Evolutionary conservation across 2,329 filamentous ascomycete genomes (phyloP), one percentile per base, ranked within the genome.

Genomic region (Blastomyces percursus): DNA sequence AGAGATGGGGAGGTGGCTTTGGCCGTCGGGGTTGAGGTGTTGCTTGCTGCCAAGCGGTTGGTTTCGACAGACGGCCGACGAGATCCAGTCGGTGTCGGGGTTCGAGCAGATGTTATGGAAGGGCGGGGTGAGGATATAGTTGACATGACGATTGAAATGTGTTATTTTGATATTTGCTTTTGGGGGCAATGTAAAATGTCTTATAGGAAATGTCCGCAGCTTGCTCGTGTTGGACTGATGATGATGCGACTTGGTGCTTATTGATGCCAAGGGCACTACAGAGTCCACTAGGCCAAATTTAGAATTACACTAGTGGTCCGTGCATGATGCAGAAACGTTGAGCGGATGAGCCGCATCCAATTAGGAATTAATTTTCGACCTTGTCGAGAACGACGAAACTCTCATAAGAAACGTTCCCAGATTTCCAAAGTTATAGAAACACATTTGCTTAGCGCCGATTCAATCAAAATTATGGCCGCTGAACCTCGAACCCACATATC

Each of bases 41-140:
- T 64, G 68, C 70, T 68, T 84, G 76, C 77, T 67, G 64, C 69
- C 67, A 63, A 64, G 62, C 83, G 84, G 42, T 81, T 77, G 62
- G 77, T 77, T 68, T 92, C 88, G 73, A 89, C 80, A 44, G 89
- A 92, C 4, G 88, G 86, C 14, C 90, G 88, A 46, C 84, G 82
- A 42, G 91, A 94, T 48, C 87, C 89, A 7, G 87, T 87, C 0
- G 90, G 88, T 3, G 87, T 87, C 8, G 81, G 77, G 52, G 84
- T 78, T 51, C 78, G 79, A 72, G 71, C 85, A 72, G 70, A 84
- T 77, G 70, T 86, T 78, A 76, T 84, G 73, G 80, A 86, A 51
- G 76, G 82, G 67, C 76, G 83, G 61, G 77, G 87, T 69, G 83
- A 85, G 42, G 83, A 82, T 67, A 85, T 78, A 0, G 82, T 83